These are phyloP conservation scores for Aspergillus funiculosus DNA, from an alignment of 495 filamentous ascomycete species.

Conservation along the genomic window DNA sequence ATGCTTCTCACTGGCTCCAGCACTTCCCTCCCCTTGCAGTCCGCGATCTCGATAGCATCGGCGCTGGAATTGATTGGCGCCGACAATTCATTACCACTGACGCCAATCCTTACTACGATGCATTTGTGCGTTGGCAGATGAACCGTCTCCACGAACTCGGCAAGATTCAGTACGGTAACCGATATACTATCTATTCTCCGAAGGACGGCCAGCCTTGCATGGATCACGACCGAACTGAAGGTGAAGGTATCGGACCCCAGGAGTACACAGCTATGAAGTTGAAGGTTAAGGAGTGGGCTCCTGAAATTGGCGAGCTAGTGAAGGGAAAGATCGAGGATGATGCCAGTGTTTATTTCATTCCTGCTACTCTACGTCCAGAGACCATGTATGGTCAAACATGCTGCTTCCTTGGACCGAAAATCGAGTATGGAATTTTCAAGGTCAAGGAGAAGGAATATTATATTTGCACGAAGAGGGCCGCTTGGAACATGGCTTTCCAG, in stretches of 20 bases:
- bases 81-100: constrained; percentile 90
- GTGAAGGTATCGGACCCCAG: constrained; percentile 84
- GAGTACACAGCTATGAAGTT: constrained; percentile 92
- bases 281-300: constrained; percentile 80
- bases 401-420: constrained; percentile 89
- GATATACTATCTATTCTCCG: constrained; percentile 92
- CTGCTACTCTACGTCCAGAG: constrained; percentile 89
- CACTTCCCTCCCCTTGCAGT: constrained; percentile 82
- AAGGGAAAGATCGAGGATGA: constrained; percentile 72
- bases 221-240: constrained; percentile 90
- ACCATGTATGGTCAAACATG: constrained; percentile 98
- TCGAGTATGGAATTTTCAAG: constrained; percentile 87
- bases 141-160: constrained; percentile 79
- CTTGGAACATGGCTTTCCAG: constrained; percentile 95
- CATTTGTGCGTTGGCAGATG: constrained; percentile 98
- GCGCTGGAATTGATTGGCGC: constrained; percentile 86
- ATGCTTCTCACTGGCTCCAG: constrained; percentile 80
- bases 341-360: constrained; percentile 80
- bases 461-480: constrained; percentile 78
- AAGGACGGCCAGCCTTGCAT: constrained; percentile 98
- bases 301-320: constrained; percentile 60
- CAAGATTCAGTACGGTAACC: constrained; percentile 91
- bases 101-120: constrained; percentile 94
- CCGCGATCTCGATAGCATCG: constrained; percentile 75
- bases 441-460: constrained; percentile 78